Percentiles rank a stretch among this genome's conserved stretches.
phyloP scores from a whole-genome alignment of 148 eudicot genomes.

The Persicaria maculosa region DNA sequence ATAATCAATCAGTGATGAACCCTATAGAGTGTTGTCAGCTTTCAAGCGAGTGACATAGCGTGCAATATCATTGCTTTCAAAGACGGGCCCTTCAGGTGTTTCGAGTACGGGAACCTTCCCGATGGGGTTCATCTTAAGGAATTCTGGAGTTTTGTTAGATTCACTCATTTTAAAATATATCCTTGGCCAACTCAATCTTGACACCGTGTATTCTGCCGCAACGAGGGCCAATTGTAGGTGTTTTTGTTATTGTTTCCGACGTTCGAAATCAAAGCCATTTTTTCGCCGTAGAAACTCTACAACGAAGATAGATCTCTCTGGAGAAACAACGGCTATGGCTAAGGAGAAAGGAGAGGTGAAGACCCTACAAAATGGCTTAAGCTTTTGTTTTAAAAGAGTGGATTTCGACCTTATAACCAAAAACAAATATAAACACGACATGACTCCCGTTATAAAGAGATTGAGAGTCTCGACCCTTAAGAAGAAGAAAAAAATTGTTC shows the following conservation, averaged over 20 bases:
- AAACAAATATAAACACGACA: no score
- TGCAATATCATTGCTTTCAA: slow-evolving; percentile 74
- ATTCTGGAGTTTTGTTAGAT: slow-evolving; percentile 63
- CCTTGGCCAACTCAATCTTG: slow-evolving; percentile 37
- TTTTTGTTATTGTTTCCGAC: slow-evolving; percentile 46
- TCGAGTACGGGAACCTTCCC: slow-evolving; percentile 78
- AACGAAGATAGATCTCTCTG: not conserved
- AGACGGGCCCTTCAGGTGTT: slow-evolving; percentile 52
- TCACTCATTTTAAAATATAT: slow-evolving; percentile 52
- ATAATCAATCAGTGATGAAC: slow-evolving; percentile 42
- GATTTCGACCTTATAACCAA: no score
- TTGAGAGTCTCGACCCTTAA: no score
- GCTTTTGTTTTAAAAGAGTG: no score
- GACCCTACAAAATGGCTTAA: no score
- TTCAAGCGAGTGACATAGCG: slow-evolving; percentile 52
- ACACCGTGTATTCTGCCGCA: slow-evolving; percentile 63
- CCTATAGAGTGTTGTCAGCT: slow-evolving; percentile 37
- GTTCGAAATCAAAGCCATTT: slow-evolving; percentile 37
- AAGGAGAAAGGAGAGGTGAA: no score
- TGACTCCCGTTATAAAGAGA: no score
- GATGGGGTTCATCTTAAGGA: slow-evolving; percentile 67
- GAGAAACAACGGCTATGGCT: no score
- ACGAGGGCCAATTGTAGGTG: slow-evolving; percentile 55
- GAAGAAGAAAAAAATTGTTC: no score
- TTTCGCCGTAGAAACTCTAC: not conserved